Base-by-base conservation (phyloP, 2,329 filamentous ascomycete genomes). In the Pseudogymnoascus sp. region DNA sequence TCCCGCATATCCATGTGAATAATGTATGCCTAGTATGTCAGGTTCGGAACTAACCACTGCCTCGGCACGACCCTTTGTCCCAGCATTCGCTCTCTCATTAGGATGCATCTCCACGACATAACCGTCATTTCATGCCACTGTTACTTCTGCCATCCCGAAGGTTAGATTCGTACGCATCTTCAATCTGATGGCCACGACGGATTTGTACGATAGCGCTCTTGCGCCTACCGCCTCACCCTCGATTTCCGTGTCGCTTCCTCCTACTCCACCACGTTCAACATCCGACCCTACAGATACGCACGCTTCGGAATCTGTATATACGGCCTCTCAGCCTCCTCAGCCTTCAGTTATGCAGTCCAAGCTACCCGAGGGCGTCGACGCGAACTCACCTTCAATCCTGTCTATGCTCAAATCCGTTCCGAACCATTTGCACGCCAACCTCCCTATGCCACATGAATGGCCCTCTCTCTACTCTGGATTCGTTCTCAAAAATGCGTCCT, bases 401-500 rank as follows among this genome's bases (percentile, higher is more conserved):
- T 38, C 59, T 60, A 16, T 42, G 25, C 59, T 42, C 25, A 60
- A 40, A 40, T 38, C 62, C 5, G 25, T 28, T 53, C 59, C 46
- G 63, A 62, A 60, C 65, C 74, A 66, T 63, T 73, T 81, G 64
- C 75, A 75, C 61, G 76, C 75, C 67, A 75, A 83, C 66, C 77
- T 88, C 59, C 80, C 84, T 44, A 75, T 86, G 70, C 85, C 87
- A 59, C 82, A 86, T 25, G 81, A 81, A 75, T 90, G 85, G 85
- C 79, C 91, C 62, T 78, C 82, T 67, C 83, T 86, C 78, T 96
- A 96, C 76, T 86, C 87, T 71, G 88, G 95, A 68, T 97, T 97
- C 78, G 93, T 99, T 79, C 89, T 90, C 66, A 95, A 93, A 78
- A 99, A 99, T 75, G 88, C 92, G 66, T 89, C 91, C 72, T 91